Evolutionary conservation across 2,329 filamentous ascomycete genomes (phyloP).

Genomic region (Phyllosticta paracitricarpa): DNA sequence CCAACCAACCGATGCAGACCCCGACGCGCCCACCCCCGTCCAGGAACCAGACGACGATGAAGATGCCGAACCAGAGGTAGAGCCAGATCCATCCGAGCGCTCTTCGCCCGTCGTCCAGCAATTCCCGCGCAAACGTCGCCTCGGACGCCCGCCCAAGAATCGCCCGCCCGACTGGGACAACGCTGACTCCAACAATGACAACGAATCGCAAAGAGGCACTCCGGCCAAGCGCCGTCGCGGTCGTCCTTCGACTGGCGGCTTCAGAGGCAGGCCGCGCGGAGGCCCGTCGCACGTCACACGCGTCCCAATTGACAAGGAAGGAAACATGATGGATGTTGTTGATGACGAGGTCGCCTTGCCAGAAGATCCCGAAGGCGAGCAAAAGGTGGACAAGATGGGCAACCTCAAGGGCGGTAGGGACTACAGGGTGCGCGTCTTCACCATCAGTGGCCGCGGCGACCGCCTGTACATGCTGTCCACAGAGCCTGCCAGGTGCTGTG

Average conservation of each 20-base stretch:
- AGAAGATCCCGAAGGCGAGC: slow-evolving; percentile 78
- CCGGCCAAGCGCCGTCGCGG: slow-evolving; percentile 41
- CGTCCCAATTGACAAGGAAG: slow-evolving; percentile 86
- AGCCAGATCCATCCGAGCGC: slow-evolving; percentile 35
- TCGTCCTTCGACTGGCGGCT: slow-evolving; percentile 41
- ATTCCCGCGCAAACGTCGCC: slow-evolving; percentile 58
- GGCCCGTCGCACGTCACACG: slow-evolving; percentile 67
- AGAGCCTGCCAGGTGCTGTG: slow-evolving; percentile 90
- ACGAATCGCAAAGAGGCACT: slow-evolving; percentile 37
- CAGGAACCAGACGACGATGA: slow-evolving; percentile 37
- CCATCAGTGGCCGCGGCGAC: slow-evolving; percentile 70
- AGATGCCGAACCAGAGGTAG: slow-evolving; percentile 22
- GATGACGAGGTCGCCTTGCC: slow-evolving; percentile 87
- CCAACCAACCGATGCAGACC: slow-evolving; percentile 25
- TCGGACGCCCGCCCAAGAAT: slow-evolving; percentile 82
- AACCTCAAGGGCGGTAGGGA: slow-evolving; percentile 74
- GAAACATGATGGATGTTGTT: slow-evolving; percentile 80
- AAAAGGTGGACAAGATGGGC: slow-evolving; percentile 85
- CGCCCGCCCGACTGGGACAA: slow-evolving; percentile 68
- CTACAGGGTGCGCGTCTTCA: slow-evolving; percentile 93
- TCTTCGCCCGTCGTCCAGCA: slow-evolving; percentile 44
- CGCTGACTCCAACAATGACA: slow-evolving; percentile 41
- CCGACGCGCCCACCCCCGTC: slow-evolving; percentile 30
- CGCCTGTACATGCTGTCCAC: slow-evolving; percentile 97
- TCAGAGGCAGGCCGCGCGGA: slow-evolving; percentile 66